phyloP scores from a whole-genome alignment of 2,329 filamentous ascomycete species.

The Pseudogymnoascus sp. region DNA sequence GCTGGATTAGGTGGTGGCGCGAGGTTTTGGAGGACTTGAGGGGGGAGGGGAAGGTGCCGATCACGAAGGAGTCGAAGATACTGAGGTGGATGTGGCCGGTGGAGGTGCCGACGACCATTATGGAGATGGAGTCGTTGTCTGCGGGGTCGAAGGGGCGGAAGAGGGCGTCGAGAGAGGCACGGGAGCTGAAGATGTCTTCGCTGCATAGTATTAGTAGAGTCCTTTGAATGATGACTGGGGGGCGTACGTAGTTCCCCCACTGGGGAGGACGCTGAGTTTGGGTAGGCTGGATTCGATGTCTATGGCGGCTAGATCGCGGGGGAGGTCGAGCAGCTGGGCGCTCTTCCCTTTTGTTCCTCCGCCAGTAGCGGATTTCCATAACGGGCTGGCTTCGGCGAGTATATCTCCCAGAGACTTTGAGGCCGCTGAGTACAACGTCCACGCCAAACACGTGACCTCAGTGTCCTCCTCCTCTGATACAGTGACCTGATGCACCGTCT shows the following conservation, averaged over 20 bases:
- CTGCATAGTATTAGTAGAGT: conserved; percentile 17
- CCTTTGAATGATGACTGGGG: conserved; percentile 9
- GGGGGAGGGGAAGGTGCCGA: conserved; percentile 55
- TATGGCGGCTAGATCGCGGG: conserved; percentile 62
- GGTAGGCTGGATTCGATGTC: conserved; percentile 71
- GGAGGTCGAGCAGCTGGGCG: conserved; percentile 43
- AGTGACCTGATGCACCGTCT: conserved; percentile 64
- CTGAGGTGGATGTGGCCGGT: conserved; percentile 66
- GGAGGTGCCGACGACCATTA: conserved; percentile 66
- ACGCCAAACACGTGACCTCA: conserved; percentile 38
- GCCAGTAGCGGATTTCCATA: background rate
- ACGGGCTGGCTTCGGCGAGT: conserved; percentile 12
- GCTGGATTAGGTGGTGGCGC: conserved; percentile 36
- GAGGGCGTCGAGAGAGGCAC: conserved; percentile 27
- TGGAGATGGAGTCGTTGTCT: conserved; percentile 66
- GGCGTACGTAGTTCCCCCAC: conserved; percentile 54
- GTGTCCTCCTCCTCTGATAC: conserved; percentile 18
- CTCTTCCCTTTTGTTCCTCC: background rate
- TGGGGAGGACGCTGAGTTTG: conserved; percentile 63
- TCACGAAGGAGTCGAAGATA: conserved; percentile 78
- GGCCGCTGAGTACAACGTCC: conserved; percentile 25
- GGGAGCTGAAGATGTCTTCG: conserved; percentile 29
- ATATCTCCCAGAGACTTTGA: conserved; percentile 6
- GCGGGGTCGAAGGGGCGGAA: conserved; percentile 39
- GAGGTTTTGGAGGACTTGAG: conserved; percentile 27